phyloP scores from a whole-genome alignment of 73 alveolate species.

The Paramecium tetraurelia region DNA sequence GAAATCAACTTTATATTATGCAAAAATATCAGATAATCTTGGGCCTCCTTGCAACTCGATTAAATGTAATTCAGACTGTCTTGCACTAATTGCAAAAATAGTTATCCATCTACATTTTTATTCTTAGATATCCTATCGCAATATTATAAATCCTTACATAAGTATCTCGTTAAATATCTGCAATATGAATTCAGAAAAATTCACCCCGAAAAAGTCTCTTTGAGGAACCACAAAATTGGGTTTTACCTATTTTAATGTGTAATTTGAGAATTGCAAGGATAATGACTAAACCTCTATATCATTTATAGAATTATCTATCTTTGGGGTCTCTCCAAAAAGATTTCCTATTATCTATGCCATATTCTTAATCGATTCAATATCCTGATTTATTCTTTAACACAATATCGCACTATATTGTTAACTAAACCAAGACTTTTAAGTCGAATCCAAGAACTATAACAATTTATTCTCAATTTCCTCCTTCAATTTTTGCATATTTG shows the following conservation, averaged over 20 bases:
- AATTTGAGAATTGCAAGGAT: background rate
- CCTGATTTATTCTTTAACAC: background rate
- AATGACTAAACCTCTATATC: background rate
- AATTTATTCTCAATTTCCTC: background rate
- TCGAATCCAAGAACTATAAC: background rate
- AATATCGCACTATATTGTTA: background rate
- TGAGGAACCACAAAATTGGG: background rate
- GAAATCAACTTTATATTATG: background rate
- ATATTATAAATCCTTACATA: background rate
- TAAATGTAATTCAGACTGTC: background rate
- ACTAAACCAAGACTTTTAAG: background rate
- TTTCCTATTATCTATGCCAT: background rate
- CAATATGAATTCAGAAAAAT: background rate
- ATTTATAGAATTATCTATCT: background rate
- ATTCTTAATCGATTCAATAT: background rate
- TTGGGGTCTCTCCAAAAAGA: background rate
- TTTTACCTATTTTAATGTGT: background rate
- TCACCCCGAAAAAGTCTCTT: conserved; percentile 11
- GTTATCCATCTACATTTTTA: background rate
- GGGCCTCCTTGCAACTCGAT: background rate
- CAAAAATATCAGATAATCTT: conserved; percentile 10
- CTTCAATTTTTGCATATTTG: background rate
- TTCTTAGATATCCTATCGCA: background rate
- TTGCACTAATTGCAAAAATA: background rate
- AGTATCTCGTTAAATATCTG: background rate